These are phyloP conservation scores for Aspergillus ellipticus DNA, from an alignment of 495 filamentous ascomycete species.

Conservation along the genomic window DNA sequence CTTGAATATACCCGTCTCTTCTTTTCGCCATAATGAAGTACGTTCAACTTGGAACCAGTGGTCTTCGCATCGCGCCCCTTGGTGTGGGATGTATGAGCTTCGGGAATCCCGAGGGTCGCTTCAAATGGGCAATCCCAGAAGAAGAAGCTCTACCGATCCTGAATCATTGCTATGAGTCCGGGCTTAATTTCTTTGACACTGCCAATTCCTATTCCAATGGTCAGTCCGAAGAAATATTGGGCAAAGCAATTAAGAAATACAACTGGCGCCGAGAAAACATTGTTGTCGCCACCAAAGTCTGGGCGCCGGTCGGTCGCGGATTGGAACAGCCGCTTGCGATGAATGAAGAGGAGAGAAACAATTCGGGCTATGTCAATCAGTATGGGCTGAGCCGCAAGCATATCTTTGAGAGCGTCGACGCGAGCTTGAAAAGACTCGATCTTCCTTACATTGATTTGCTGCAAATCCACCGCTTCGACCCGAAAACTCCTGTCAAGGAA, in stretches of 20 bases:
- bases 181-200: constrained; percentile 60
- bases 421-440: constrained; percentile 59
- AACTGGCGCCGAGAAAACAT: constrained; percentile 65
- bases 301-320: constrained; percentile 22
- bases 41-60: constrained; percentile 55
- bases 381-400: constrained; percentile 58
- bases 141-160: constrained; percentile 62
- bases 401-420: constrained; percentile 70
- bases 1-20: not conserved
- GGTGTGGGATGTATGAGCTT: constrained; percentile 69
- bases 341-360: constrained; percentile 18
- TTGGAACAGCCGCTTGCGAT: constrained; percentile 18
- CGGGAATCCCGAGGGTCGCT: constrained; percentile 43
- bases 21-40: constrained; percentile 27
- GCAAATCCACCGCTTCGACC: constrained; percentile 63
- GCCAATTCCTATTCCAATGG: constrained; percentile 47
- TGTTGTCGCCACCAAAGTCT: constrained; percentile 73
- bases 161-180: constrained; percentile 63
- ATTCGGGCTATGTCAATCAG: constrained; percentile 28
- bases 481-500: constrained; percentile 56
- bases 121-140: constrained; percentile 60
- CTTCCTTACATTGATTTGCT: constrained; percentile 70
- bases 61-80: constrained; percentile 63
- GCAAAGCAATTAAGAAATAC: constrained; percentile 44
- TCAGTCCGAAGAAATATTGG: constrained; percentile 28